Conservation (phyloP, 352 stramenopile species). For the Phytopythium cucurbitacearum region DNA sequence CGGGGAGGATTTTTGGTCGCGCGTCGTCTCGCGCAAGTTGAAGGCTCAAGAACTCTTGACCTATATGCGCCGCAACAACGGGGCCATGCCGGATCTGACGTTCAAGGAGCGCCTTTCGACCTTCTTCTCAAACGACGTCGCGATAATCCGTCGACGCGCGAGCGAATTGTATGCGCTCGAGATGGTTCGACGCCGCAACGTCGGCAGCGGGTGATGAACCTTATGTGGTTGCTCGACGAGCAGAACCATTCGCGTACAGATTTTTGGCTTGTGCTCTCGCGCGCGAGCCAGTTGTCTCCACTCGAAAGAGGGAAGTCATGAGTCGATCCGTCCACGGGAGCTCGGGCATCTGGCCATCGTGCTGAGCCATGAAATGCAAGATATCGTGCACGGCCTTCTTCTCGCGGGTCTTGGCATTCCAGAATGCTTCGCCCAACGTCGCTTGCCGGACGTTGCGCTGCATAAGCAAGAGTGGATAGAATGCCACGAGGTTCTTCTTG, state of each 20-base stretch:
- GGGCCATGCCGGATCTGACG: constrained; percentile 36
- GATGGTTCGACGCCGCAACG: constrained; percentile 22
- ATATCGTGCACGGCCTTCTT: constrained; percentile 28
- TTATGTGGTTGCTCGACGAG: not conserved
- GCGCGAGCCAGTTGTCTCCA: constrained; percentile 18
- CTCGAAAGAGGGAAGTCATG: constrained; percentile 19
- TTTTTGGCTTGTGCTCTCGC: constrained; percentile 29
- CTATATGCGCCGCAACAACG: constrained; percentile 55
- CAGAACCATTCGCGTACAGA: constrained; percentile 24
- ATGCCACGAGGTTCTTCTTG: constrained; percentile 36
- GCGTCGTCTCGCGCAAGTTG: constrained; percentile 39
- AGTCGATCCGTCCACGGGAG: constrained; percentile 33
- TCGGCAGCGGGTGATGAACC: constrained; percentile 12
- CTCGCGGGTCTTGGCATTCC: constrained; percentile 38
- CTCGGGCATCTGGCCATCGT: constrained; percentile 30
- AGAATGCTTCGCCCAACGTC: constrained; percentile 44
- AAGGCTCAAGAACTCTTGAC: constrained; percentile 48
- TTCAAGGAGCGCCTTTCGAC: constrained; percentile 31
- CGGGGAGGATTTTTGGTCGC: constrained; percentile 35
- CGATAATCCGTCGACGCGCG: constrained; percentile 42
- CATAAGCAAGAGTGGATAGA: constrained; percentile 49
- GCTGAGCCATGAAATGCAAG: constrained; percentile 32
- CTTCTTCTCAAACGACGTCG: constrained; percentile 43
- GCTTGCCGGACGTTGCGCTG: constrained; percentile 34
- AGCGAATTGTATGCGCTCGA: constrained; percentile 40